Conservation (phyloP, 345 rosid species). For the thale cress (Arabidopsis thaliana) region TAIR10.1 NC_003071.7:5931001-5931500, state of each 20-base stretch:
- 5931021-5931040: neutral
- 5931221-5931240: neutral
- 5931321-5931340: constrained; percentile 11
- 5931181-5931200: constrained; percentile 3
- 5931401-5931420: neutral
- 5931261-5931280: constrained; percentile 26
- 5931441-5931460: constrained; percentile 14
- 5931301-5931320: neutral
- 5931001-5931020: neutral
- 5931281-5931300: neutral
- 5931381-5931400: neutral
- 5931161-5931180: neutral
- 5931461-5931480: constrained; percentile 23
- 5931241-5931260: neutral
- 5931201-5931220: constrained; percentile 18
- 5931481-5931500: constrained; percentile 26
- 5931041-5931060: constrained; percentile 1
- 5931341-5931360: neutral
- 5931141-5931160: neutral
- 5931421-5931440: constrained; percentile 15
- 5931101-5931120: neutral
- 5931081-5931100: neutral
- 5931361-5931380: neutral
- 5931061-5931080: neutral
- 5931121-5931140: constrained; percentile 21